Evolutionary conservation across 257 asterid genomes (phyloP), one percentile per base, ranked within the genome.

Genomic region (Gentiana straminea): DNA sequence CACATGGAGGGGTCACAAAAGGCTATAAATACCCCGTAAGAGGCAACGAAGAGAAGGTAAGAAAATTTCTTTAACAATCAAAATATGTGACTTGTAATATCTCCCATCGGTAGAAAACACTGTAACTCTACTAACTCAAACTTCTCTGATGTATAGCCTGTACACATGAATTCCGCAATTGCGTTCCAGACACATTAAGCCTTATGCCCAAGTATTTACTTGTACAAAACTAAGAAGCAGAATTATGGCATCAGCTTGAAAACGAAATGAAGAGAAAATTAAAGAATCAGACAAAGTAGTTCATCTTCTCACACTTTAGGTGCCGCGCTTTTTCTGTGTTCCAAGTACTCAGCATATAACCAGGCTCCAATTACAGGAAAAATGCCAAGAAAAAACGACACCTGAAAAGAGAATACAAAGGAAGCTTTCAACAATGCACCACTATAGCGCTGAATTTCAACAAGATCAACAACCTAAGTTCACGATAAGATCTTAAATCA

Each of bases 301-400:
- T 39, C 49, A 38, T 66, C 64, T 61, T 61, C 80, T 74, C 66
- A 82, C 84, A 47, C 64, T 73, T 79, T 79, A 24, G 71, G 46
- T 9, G 76, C 62, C 2, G 73, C 66, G 57, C 58, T 71, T 58
- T 79, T 86, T 77, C 74, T 67, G 75, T 64, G 73, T 75, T 86
- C 94, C 83, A 90, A 66, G 67, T 74, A 82, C 69, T 86, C 96
- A 8, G 96, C 71, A 70, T 72, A 86, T 35, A 86, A 51, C 98
- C 96, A 90, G 58, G 89, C 94, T 39, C 80, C 95, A 67, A 81
- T 74, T 15, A 86, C 49, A 0, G 96, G 85, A 9, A 82, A 75
- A 69, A 84, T 62, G 52, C 94, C 94, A 43, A 90, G 77, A 63
- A 86, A 82, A 74, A 90, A 81, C 2, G 96, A 70, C 62, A 90